phyloP scores from a whole-genome alignment of 768 basidiomycete species.

The Mycena vitilis region DNA sequence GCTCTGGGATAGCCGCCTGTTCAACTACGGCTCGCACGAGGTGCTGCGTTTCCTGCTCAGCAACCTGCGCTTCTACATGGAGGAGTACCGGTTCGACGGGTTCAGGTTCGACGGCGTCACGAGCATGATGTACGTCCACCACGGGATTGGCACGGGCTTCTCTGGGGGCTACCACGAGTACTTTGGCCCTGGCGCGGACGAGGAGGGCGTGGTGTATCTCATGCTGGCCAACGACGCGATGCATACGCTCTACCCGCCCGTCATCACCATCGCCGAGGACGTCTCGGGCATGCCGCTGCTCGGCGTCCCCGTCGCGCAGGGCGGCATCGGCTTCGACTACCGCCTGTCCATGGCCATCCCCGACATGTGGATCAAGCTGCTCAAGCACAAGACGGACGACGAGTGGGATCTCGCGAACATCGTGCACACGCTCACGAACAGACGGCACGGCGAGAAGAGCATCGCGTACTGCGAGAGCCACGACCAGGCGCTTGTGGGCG shows the following conservation, averaged over 20 bases:
- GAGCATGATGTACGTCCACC: slow-evolving; percentile 99
- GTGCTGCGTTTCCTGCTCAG: slow-evolving; percentile 95
- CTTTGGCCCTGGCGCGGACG: slow-evolving; percentile 86
- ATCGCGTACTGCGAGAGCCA: slow-evolving; percentile 96
- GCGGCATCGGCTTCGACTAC: slow-evolving; percentile 98
- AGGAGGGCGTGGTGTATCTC: slow-evolving; percentile 93
- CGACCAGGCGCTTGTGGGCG: slow-evolving; percentile 97
- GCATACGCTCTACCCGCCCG: slow-evolving; percentile 81
- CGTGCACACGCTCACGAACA: slow-evolving; percentile 89
- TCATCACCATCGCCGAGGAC: slow-evolving; percentile 96
- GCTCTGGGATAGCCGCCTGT: slow-evolving; percentile 97
- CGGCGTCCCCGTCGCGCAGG: slow-evolving; percentile 78
- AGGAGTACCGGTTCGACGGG: slow-evolving; percentile 95
- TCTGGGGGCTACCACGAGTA: slow-evolving; percentile 99
- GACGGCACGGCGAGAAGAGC: slow-evolving; percentile 90
- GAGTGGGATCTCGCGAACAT: slow-evolving; percentile 92
- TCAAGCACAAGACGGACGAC: slow-evolving; percentile 90
- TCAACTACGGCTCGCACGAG: slow-evolving; percentile 96
- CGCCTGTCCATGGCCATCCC: slow-evolving; percentile 98
- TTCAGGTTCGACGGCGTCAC: slow-evolving; percentile 99
- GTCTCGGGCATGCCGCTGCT: slow-evolving; percentile 99
- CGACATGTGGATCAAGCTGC: slow-evolving; percentile 99
- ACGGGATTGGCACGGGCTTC: slow-evolving; percentile 98
- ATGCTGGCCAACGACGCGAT: slow-evolving; percentile 97
- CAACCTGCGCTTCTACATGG: slow-evolving; percentile 95